These are phyloP conservation scores for Ophiostoma pallidulum DNA, from an alignment of 2,329 filamentous ascomycete genomes.

Conservation along the genomic window DNA sequence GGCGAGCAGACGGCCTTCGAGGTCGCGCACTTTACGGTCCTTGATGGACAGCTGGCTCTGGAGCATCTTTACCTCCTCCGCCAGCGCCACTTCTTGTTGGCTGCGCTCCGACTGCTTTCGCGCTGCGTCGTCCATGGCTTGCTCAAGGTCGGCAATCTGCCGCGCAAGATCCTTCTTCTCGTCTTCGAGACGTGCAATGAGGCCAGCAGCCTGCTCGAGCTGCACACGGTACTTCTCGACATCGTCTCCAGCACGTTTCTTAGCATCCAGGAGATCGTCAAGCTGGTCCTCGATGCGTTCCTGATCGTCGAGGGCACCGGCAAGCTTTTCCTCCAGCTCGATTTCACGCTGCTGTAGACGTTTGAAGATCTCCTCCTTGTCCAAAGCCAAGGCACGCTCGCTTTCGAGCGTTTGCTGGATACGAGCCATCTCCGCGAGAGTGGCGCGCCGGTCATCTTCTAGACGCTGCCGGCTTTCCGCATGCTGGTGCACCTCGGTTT, in stretches of 20 bases:
- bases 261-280: constrained; percentile 77
- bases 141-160: constrained; percentile 60
- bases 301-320: constrained; percentile 86
- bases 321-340: constrained; percentile 86
- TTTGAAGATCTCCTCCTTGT: constrained; percentile 99
- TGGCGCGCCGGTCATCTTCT: constrained; percentile 83
- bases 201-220: constrained; percentile 79
- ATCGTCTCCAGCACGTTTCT: constrained; percentile 80
- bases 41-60: constrained; percentile 83
- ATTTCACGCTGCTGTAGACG: constrained; percentile 85
- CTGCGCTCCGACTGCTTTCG: constrained; percentile 62
- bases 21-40: constrained; percentile 78
- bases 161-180: constrained; percentile 70
- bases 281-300: constrained; percentile 89
- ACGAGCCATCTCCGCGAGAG: constrained; percentile 75
- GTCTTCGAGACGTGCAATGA: constrained; percentile 76
- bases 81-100: constrained; percentile 64
- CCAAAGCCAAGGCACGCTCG: constrained; percentile 85
- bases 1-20: constrained; percentile 75
- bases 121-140: constrained; percentile 60
- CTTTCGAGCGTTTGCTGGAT: constrained; percentile 93
- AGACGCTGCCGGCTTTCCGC: constrained; percentile 64
- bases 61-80: constrained; percentile 81
- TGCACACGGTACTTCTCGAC: constrained; percentile 70
- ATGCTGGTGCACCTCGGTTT: constrained; percentile 73